Conservation (phyloP, 2,329 filamentous ascomycete species). For the Cladosporium sphaerospermum region DNA sequence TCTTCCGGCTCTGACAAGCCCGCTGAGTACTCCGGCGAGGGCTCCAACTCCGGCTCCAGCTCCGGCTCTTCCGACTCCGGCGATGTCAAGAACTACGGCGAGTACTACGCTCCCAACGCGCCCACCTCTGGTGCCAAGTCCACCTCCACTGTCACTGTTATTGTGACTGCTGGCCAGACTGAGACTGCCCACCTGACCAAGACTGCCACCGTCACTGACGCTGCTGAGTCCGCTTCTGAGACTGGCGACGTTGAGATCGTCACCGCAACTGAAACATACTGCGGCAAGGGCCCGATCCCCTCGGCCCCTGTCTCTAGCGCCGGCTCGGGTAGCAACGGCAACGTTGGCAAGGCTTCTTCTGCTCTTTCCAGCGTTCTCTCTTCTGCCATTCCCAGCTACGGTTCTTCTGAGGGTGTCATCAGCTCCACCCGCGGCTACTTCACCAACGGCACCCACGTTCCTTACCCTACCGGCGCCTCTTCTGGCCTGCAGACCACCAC, state of each 20-base stretch:
- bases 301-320: background rate
- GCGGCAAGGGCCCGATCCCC: slow-evolving; percentile 10
- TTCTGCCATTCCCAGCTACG: background rate
- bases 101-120: slow-evolving; percentile 9
- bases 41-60: background rate
- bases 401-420: background rate
- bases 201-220: background rate
- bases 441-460: slow-evolving; percentile 3
- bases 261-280: slow-evolving; percentile 10
- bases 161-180: slow-evolving; percentile 7
- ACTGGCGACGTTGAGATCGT: slow-evolving; percentile 5
- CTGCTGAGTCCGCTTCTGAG: background rate
- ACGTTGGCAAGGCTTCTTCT: background rate
- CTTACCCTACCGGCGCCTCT: background rate
- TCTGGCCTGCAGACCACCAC: slow-evolving; percentile 5
- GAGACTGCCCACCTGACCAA: slow-evolving; percentile 4
- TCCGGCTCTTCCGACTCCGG: background rate
- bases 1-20: background rate
- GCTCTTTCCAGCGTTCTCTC: background rate
- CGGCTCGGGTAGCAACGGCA: background rate
- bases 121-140: slow-evolving; percentile 1
- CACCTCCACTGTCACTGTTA: slow-evolving; percentile 10
- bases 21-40: background rate
- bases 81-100: background rate
- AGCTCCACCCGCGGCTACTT: slow-evolving; percentile 7